Base-by-base conservation (phyloP, 2,329 filamentous ascomycete genomes). In the Raffaelea arxii region DNA sequence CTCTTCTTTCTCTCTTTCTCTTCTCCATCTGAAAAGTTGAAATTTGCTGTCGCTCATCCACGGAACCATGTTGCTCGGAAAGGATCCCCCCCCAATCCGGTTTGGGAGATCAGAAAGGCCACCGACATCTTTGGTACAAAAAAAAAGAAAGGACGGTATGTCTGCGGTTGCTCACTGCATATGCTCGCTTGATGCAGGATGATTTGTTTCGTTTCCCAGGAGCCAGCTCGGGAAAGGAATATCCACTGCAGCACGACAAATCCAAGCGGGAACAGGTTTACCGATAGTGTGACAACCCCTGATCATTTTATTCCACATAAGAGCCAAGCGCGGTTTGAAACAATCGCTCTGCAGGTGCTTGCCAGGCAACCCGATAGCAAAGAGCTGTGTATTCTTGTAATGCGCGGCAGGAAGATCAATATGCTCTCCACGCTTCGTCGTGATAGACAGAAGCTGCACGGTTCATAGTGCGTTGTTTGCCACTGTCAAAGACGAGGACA, bases 361-460 rank as follows among this genome's bases (percentile, higher is more conserved):
- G 72, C 71, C 72, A 77, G 72, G 71, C 71, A 61, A 63, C 64
- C 14, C 23, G n/a, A 67, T 65, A 71, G 74, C 71, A 62, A 62
- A 63, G 68, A 74, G 68, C 63, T 12, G 6, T 16, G 27, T 32
- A 10, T 36, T 9, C 14, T 12, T 36, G 19, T 6, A 6, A 6
- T n/a, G 32, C 19, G 32, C 16, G 32, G 16, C 32, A 18, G 32
- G 32, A 36, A 36, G 16, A 10, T 36, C n/a, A n/a, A n/a, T n/a
- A n/a, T n/a, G n/a, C n/a, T n/a, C n/a, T n/a, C n/a, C n/a, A n/a
- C n/a, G n/a, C n/a, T n/a, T n/a, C n/a, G n/a, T n/a, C n/a, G n/a
- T n/a, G n/a, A n/a, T n/a, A n/a, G n/a, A n/a, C n/a, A n/a, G n/a
- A n/a, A n/a, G n/a, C n/a, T n/a, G n/a, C n/a, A n/a, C n/a, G n/a